Evolutionary conservation across 139 green algal genomes (phyloP).

Genomic region (Chlamydomonas sp.): DNA sequence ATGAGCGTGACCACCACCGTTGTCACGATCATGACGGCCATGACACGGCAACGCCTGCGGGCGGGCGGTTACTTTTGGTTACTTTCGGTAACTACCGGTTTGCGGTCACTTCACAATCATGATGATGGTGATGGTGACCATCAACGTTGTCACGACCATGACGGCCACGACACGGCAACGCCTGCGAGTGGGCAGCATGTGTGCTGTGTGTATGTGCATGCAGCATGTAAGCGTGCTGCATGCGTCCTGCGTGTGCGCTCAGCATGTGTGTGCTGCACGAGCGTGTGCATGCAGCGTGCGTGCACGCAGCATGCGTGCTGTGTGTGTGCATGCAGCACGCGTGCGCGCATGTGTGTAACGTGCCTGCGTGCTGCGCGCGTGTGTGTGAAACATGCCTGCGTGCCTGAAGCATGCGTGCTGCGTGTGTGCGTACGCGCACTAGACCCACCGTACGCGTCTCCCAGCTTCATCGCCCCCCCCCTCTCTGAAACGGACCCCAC

Average conservation of each 20-base stretch:
- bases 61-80: background rate
- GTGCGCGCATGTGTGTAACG: background rate
- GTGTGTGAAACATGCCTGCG: background rate
- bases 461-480: background rate
- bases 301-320: background rate
- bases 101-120: constrained; percentile 27
- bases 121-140: constrained; percentile 15
- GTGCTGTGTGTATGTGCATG: no score
- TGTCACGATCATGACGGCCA: constrained; percentile 24
- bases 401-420: background rate
- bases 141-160: constrained; percentile 22
- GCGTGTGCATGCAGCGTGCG: no score
- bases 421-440: background rate
- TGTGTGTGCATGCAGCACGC: background rate
- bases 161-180: constrained; percentile 16
- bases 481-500: no score
- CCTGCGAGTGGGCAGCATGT: constrained; percentile 8
- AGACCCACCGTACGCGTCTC: constrained; percentile 11
- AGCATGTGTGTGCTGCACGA: no score
- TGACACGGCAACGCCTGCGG: constrained; percentile 17
- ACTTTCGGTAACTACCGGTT: no score
- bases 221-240: no score
- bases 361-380: background rate
- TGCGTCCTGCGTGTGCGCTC: no score
- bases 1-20: constrained; percentile 13